Evolutionary conservation across 148 eudicot species (phyloP).

Genomic region (Camellia japonica): DNA sequence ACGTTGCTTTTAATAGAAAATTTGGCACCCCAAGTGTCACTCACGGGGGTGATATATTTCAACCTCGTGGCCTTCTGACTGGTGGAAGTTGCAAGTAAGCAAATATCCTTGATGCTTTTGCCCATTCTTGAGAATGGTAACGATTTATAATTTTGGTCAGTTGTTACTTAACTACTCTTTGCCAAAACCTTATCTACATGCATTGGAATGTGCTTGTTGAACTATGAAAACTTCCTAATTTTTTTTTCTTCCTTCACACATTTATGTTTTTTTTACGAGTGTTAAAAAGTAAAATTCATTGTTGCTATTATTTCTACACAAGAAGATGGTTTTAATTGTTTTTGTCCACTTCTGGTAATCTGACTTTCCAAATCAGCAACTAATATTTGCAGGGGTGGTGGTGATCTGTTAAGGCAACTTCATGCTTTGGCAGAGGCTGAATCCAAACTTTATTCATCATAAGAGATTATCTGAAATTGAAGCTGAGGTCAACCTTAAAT

Average conservation of each 20-base stretch:
- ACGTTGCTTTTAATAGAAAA: constrained; percentile 83
- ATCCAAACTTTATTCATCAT: constrained; percentile 68
- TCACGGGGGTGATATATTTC: constrained; percentile 91
- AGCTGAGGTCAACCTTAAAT: constrained; percentile 57
- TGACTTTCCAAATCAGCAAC: constrained; percentile 13
- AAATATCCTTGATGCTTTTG: background rate
- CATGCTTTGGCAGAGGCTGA: constrained; percentile 84
- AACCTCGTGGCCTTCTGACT: constrained; percentile 96
- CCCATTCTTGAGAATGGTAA: background rate
- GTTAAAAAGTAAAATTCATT: background rate
- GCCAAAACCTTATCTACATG: background rate
- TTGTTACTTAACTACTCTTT: background rate
- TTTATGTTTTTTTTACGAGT: background rate
- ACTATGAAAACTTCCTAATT: background rate
- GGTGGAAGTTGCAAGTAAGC: constrained; percentile 97
- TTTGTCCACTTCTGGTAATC: background rate
- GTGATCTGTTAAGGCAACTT: constrained; percentile 80
- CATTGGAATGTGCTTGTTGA: background rate
- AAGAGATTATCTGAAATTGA: constrained; percentile 75
- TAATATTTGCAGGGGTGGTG: constrained; percentile 74
- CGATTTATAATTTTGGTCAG: background rate
- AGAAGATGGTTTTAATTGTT: background rate
- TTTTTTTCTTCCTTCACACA: too few species aligned
- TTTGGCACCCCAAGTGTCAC: constrained; percentile 77
- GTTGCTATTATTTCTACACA: background rate